Evolutionary conservation across 169 alveolate genomes (phyloP).

Genomic region (Eimeria acervulina): DNA sequence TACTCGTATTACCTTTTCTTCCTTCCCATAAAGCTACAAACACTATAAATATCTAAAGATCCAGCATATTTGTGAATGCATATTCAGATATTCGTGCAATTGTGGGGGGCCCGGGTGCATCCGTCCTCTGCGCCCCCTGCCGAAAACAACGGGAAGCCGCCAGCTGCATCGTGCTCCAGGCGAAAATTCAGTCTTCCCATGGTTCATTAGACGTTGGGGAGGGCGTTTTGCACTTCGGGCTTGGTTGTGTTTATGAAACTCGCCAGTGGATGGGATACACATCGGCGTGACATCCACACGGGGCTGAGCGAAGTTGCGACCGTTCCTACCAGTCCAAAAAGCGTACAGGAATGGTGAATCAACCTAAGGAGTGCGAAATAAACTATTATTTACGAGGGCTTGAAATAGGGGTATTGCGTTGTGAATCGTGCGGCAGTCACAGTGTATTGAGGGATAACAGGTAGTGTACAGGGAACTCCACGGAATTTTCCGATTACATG

Average conservation of each 20-base stretch:
- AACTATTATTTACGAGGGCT: background rate
- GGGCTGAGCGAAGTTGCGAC: background rate
- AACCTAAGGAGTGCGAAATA: background rate
- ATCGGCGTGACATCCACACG: background rate
- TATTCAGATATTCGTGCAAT: background rate
- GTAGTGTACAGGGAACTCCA: background rate
- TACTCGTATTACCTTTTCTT: background rate
- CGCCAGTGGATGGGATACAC: no score
- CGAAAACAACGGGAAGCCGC: background rate
- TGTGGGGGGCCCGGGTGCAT: background rate
- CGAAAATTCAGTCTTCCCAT: background rate
- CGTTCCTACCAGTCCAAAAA: background rate
- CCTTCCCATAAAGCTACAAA: background rate
- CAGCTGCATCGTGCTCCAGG: background rate
- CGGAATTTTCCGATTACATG: background rate
- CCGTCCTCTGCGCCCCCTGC: background rate
- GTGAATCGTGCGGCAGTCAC: background rate
- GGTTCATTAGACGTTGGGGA: background rate
- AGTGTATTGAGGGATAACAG: background rate
- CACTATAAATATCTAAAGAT: background rate
- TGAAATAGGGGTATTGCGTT: background rate
- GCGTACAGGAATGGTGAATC: background rate
- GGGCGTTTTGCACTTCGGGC: background rate
- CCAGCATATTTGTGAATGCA: background rate
- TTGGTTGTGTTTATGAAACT: background rate